These are phyloP conservation scores for Microstegium vimineum DNA, from an alignment of 176 grass and related monocot species.

Conservation along the genomic window DNA sequence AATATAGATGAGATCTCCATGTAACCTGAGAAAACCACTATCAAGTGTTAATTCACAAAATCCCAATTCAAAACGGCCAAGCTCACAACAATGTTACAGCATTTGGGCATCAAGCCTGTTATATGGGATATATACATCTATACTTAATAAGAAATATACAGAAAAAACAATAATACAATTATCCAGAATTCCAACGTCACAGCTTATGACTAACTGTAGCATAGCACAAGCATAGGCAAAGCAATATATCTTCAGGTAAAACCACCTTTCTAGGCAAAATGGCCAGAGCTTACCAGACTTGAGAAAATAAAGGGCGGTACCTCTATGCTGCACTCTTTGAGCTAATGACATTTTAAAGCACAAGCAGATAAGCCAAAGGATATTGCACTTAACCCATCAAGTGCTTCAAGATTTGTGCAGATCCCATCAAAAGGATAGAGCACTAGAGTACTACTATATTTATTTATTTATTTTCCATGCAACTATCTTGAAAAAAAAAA, in stretches of 20 bases:
- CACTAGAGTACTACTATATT: not conserved
- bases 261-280: not conserved
- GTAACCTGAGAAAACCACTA: constrained; percentile 52
- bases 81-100: not conserved
- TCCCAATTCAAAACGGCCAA: not conserved
- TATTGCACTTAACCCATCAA: not conserved
- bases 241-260: not conserved
- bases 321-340: not conserved
- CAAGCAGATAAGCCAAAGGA: not conserved
- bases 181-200: not conserved
- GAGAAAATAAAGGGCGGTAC: not conserved
- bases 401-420: not conserved
- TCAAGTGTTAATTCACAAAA: constrained; percentile 9
- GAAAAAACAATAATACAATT: not conserved
- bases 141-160: not conserved
- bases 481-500: not conserved
- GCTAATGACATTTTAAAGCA: not conserved
- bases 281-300: not conserved
- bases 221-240: not conserved
- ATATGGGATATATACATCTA: not conserved
- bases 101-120: not conserved
- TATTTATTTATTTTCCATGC: not conserved
- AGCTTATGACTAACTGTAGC: not conserved
- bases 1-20: constrained; percentile 95
- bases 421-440: not conserved